A percentile compares a stretch with the other conserved stretches of the same genome.
These are phyloP conservation scores for Marasmius oreades DNA, from an alignment of 1,284 basidiomycete genomes.

Conservation along the genomic window DNA sequence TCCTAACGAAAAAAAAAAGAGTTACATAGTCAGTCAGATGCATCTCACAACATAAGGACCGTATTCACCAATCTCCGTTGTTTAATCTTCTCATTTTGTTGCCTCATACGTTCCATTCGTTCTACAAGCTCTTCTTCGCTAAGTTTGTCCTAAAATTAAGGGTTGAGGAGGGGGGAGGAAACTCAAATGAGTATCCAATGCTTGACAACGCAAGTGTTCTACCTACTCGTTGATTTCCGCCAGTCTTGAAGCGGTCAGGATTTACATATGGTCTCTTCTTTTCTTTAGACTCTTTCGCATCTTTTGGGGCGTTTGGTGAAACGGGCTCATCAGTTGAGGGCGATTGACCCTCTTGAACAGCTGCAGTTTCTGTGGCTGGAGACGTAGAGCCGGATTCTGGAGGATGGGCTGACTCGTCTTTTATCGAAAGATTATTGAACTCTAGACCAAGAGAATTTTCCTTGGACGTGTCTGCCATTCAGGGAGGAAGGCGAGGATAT, in stretches of 20 bases:
- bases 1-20: conserved; percentile 50
- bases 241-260: conserved; percentile 74
- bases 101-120: conserved; percentile 69
- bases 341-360: conserved; percentile 6
- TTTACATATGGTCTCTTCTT: conserved; percentile 70
- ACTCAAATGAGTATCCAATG: conserved; percentile 17
- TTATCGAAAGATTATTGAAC: conserved; percentile 44
- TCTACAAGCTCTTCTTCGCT: conserved; percentile 68
- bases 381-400: conserved; percentile 8
- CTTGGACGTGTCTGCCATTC: conserved; percentile 32
- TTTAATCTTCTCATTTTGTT: conserved; percentile 81
- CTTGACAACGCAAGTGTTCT: conserved; percentile 4
- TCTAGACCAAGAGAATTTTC: conserved; percentile 67
- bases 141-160: conserved; percentile 57
- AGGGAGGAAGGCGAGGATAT: conserved; percentile 6
- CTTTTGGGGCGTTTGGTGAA: background rate
- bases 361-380: conserved; percentile 14
- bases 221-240: conserved; percentile 66
- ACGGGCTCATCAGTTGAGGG: background rate
- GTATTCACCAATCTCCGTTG: conserved; percentile 57
- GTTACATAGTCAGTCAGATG: too few species aligned
- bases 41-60: conserved; percentile 9
- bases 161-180: too few species aligned
- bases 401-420: conserved; percentile 18
- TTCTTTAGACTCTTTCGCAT: conserved; percentile 26